phyloP scores from a whole-genome alignment of 129 eudicot species.

The Centaurea solstitialis region DNA sequence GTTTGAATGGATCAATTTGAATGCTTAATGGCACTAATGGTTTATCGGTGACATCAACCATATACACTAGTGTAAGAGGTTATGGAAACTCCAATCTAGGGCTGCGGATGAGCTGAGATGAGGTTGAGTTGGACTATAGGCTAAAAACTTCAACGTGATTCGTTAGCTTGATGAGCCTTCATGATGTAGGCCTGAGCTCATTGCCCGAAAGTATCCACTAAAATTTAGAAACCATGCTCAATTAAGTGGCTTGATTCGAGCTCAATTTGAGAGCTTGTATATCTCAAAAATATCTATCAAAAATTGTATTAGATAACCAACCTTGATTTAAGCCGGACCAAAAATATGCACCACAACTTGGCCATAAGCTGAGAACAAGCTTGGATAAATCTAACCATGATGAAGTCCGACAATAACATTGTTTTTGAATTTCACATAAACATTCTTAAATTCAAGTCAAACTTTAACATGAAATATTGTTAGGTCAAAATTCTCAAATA shows the following conservation, averaged over 20 bases:
- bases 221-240: background rate
- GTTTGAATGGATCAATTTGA: background rate
- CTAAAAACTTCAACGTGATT: background rate
- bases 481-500: background rate
- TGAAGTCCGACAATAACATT: too few relatives aligned
- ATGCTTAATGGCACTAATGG: background rate
- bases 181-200: background rate
- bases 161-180: background rate
- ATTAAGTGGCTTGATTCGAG: background rate
- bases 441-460: background rate
- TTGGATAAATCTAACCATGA: background rate
- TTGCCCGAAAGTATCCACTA: background rate
- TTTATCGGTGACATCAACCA: background rate
- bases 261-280: background rate
- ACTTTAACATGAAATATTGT: background rate
- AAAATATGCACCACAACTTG: background rate
- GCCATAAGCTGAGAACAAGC: background rate
- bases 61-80: background rate
- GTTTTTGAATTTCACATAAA: background rate
- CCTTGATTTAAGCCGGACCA: background rate
- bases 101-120: background rate
- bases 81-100: conserved; percentile 1
- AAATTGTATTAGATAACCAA: background rate
- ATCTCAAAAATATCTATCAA: background rate
- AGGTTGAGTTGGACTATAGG: background rate